Conservation (phyloP, 345 rosid species). For the rapeseed (Brassica napus) region Da-Ae NC_063448.1:9279501-9280000, state of each 20-base stretch:
- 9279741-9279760: not conserved
- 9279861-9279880: conserved; percentile 43
- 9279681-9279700: conserved; percentile 38
- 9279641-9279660: conserved; percentile 31
- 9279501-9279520: conserved; percentile 25
- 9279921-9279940: conserved; percentile 43
- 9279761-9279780: not conserved
- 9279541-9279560: not conserved
- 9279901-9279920: conserved; percentile 30
- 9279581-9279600: conserved; percentile 30
- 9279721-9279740: not conserved
- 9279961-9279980: conserved; percentile 8
- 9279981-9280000: not conserved
- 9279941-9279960: conserved; percentile 32
- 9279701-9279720: not conserved
- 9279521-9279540: conserved; percentile 27
- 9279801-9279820: conserved; percentile 37
- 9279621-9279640: conserved; percentile 32
- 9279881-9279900: conserved; percentile 37
- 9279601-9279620: not conserved
- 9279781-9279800: not conserved
- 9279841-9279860: conserved; percentile 39
- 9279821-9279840: conserved; percentile 43
- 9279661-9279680: conserved; percentile 40
- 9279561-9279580: not conserved